Base-by-base conservation (phyloP, 1,139 yeast species). In the Wickerhamiella infanticola region DNA sequence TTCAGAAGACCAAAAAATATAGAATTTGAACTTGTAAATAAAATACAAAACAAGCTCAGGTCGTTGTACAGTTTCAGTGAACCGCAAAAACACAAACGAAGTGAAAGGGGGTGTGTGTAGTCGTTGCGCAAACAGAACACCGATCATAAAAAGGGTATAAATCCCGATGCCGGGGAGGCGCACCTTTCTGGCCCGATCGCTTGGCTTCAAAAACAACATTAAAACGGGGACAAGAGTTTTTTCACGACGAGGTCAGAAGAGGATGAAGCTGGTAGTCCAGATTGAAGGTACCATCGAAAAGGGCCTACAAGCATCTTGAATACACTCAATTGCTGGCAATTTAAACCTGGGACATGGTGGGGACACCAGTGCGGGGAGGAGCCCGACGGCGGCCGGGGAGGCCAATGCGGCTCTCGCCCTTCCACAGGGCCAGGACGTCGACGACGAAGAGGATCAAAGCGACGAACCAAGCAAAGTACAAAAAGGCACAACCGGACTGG, bases 401-500 rank as follows among this genome's bases (percentile, higher is more conserved):
- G 52, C 88, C 81, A 61, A 85, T 80, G 11, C 33, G 33, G 58
- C 82, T 75, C 53, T 96, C 96, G 58, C 84, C 80, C 64, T 72
- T 70, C 60, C 73, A 46, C 51, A 82, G 70, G 50, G 74, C 67
- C 53, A 77, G 57, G 52, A 72, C 58, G 52, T 90, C 77, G 68
- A 83, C 71, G 51, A 73, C 71, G 53, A 77, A 63, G 51, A 88
- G 75, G 59, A 74, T 82, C 56, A 85, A 66, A 63, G 84, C 81
- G 63, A 80, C 68, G 62, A 79, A 77, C 72, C 81, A 78, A 50
- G 93, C 73, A 66, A 90, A 79, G 80, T 77, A 90, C 61, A 86
- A 75, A 80, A 90, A 90, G 52, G 95, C 95, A 58, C 75, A 75
- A 37, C 84, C 69, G 53, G 94, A 94, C 73, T 90, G 97, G 49